Conservation (phyloP, 805 yeast genomes). For the Dipodascus albidus region DNA sequence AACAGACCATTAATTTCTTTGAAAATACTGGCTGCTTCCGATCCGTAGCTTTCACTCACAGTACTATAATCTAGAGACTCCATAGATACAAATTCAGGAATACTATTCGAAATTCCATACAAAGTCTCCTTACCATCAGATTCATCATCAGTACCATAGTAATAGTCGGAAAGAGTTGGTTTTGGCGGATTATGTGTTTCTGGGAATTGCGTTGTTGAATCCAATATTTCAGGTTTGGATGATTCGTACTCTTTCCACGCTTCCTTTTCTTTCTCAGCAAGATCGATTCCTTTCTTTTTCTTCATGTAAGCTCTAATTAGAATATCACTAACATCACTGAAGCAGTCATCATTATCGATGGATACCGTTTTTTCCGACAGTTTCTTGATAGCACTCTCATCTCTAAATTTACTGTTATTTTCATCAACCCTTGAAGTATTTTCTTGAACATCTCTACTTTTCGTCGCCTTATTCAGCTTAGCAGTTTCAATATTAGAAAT, state of each 20-base stretch:
- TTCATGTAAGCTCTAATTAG: neutral
- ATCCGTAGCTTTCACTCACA: neutral
- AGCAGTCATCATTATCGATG: neutral
- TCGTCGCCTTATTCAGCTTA: neutral
- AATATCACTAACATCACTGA: neutral
- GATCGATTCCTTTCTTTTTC: neutral
- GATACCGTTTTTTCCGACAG: too few relatives aligned
- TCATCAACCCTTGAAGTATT: too few relatives aligned
- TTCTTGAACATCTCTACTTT: too few relatives aligned
- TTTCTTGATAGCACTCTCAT: too few relatives aligned
- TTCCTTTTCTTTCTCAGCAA: neutral
- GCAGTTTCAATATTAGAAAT: neutral
- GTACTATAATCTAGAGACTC: slow-evolving; percentile 3
- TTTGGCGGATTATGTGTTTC: neutral
- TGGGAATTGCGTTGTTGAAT: neutral
- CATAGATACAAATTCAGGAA: neutral
- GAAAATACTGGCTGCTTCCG: slow-evolving; percentile 7
- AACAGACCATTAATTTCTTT: slow-evolving; percentile 6
- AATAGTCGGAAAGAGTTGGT: neutral
- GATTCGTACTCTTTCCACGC: neutral
- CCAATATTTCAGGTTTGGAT: neutral
- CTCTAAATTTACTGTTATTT: too few relatives aligned
- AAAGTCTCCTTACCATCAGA: neutral
- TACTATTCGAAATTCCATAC: neutral
- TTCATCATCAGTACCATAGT: slow-evolving; percentile 2